Conservation (phyloP, 441 rosid species). For the Aleurites moluccanus region DNA sequence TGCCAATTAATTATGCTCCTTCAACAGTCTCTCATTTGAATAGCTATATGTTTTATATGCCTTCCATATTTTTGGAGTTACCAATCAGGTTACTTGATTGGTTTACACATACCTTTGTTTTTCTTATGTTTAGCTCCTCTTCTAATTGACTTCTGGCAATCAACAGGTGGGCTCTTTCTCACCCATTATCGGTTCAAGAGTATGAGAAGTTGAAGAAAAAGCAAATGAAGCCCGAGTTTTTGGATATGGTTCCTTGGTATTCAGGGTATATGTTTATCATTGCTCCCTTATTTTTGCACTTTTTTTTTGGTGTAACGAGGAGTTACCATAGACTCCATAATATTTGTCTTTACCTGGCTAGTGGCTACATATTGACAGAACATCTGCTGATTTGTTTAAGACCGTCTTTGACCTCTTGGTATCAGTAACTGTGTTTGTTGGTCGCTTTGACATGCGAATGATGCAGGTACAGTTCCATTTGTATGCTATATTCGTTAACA, state of each 20-base stretch:
- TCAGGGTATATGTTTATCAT: constrained; percentile 67
- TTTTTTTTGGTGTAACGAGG: background rate
- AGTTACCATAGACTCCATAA: constrained; percentile 11
- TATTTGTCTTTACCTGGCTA: constrained; percentile 20
- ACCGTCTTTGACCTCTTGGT: constrained; percentile 97
- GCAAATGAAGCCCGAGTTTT: constrained; percentile 93
- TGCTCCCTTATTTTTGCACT: background rate
- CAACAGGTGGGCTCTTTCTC: constrained; percentile 97
- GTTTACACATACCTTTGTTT: constrained; percentile 8
- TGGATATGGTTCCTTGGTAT: constrained; percentile 99
- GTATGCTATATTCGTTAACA: constrained; percentile 6
- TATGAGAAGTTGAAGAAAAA: constrained; percentile 72
- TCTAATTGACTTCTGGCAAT: constrained; percentile 23
- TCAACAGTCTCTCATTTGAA: background rate
- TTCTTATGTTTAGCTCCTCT: constrained; percentile 22
- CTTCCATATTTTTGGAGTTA: background rate
- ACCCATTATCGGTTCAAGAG: constrained; percentile 83
- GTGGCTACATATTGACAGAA: constrained; percentile 58
- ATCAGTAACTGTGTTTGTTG: constrained; percentile 98
- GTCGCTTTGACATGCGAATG: constrained; percentile 99
- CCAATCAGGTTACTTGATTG: background rate
- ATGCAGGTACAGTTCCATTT: constrained; percentile 71
- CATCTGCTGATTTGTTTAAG: constrained; percentile 99
- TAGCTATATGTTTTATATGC: background rate
- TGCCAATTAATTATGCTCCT: background rate